Conservation (phyloP, 2,329 filamentous ascomycete genomes). For the Penicillium sp. region DNA sequence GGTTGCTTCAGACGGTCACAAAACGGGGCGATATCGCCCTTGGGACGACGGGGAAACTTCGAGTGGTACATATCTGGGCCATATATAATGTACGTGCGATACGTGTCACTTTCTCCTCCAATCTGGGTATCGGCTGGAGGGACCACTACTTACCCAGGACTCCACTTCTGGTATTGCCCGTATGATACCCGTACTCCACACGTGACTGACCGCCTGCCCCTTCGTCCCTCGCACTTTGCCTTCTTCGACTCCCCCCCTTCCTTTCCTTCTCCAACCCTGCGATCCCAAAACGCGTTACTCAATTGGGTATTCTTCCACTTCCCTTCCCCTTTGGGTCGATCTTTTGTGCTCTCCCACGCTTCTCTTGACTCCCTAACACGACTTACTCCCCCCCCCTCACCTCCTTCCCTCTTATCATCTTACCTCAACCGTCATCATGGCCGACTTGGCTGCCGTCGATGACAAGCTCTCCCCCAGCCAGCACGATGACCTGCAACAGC, state of each 20-base stretch:
- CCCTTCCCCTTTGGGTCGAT: conserved; percentile 47
- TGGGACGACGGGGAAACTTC: not conserved
- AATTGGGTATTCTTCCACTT: conserved; percentile 46
- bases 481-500: conserved; percentile 64
- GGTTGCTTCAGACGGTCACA: not conserved
- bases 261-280: conserved; percentile 43
- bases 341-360: conserved; percentile 12
- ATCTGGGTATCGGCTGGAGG: not conserved
- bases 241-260: conserved; percentile 38
- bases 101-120: rapidly evolving
- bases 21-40: conserved; percentile 1
- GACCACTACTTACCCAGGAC: not conserved
- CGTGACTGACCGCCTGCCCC: conserved; percentile 33
- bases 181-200: conserved; percentile 13
- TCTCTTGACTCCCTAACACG: conserved; percentile 3
- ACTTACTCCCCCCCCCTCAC: conserved; percentile 3
- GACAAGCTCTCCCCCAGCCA: conserved; percentile 71
- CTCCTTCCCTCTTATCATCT: not conserved
- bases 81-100: not conserved
- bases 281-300: conserved; percentile 50
- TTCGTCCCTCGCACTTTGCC: conserved; percentile 35
- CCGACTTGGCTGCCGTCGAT: conserved; percentile 78
- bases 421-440: conserved; percentile 54
- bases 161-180: not conserved
- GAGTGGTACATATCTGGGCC: rapidly evolving